Percentiles rank a stretch among this genome's conserved stretches.
These are phyloP conservation scores for Volvox reticuliferus DNA, from an alignment of 139 green algal species.

Conservation along the genomic window DNA sequence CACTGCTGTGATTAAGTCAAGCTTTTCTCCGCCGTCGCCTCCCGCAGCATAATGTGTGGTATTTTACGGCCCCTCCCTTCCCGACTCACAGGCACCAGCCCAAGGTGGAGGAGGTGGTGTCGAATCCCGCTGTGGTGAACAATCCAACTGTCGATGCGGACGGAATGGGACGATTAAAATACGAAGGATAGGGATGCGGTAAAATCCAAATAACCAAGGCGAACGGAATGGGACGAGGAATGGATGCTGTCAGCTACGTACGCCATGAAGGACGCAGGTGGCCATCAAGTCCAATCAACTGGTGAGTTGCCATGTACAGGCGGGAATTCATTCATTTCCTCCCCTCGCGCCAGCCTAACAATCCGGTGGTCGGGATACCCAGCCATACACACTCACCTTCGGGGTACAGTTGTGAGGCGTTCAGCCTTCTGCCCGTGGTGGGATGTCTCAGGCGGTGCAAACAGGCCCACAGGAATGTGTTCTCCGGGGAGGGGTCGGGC, in stretches of 20 bases:
- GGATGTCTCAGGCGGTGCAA: slow-evolving; percentile 42
- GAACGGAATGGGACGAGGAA: not conserved
- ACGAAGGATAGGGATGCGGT: too few relatives aligned
- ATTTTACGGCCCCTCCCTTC: too few relatives aligned
- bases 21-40: too few relatives aligned
- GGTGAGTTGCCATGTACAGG: too few relatives aligned
- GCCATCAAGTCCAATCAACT: too few relatives aligned
- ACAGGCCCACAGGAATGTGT: slow-evolving; percentile 40
- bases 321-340: too few relatives aligned
- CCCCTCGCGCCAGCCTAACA: too few relatives aligned
- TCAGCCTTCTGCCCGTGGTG: slow-evolving; percentile 11
- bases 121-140: slow-evolving; percentile 45
- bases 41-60: too few relatives aligned
- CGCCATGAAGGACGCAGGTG: not conserved
- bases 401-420: not conserved
- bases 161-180: too few relatives aligned
- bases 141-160: slow-evolving; percentile 8
- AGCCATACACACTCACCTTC: not conserved
- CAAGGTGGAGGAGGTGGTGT: slow-evolving; percentile 28
- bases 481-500: slow-evolving; percentile 1
- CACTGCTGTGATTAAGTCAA: too few relatives aligned
- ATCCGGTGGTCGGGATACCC: too few relatives aligned
- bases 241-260: not conserved
- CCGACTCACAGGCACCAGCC: slow-evolving; percentile 43
- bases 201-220: too few relatives aligned